Percentiles rank a stretch among this genome's conserved stretches.
Conservation (phyloP, 2,329 filamentous ascomycete species). For the Aureobasidium sp. region DNA sequence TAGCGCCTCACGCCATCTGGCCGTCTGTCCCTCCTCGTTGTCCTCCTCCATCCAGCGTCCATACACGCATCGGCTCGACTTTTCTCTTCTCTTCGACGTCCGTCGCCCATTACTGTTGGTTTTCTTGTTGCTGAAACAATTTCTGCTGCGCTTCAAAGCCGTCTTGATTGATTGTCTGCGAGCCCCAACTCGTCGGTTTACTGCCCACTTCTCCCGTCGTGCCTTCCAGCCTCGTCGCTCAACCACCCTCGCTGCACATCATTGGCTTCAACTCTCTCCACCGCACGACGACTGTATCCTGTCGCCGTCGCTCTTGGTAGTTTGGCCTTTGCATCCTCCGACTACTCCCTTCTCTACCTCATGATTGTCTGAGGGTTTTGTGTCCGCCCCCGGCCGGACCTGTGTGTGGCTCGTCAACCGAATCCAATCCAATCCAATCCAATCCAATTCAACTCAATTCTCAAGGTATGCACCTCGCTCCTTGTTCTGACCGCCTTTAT, state of each 20-base stretch:
- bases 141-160: background rate
- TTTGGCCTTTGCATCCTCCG: background rate
- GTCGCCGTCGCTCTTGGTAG: background rate
- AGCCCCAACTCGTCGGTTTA: background rate
- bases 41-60: slow-evolving; percentile 1
- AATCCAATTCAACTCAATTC: background rate
- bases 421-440: background rate
- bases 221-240: background rate
- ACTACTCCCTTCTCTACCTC: background rate
- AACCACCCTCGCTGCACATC: background rate
- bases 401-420: slow-evolving; percentile 10
- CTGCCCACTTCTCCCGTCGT: background rate
- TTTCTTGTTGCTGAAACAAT: background rate
- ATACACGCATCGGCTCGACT: background rate
- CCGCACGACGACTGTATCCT: background rate
- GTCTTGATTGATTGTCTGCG: slow-evolving; percentile 9
- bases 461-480: slow-evolving; percentile 5
- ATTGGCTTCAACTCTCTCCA: background rate
- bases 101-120: slow-evolving; percentile 3
- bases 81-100: slow-evolving; percentile 4
- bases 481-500: slow-evolving; percentile 1
- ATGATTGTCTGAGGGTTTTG: slow-evolving; percentile 7
- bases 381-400: slow-evolving; percentile 12
- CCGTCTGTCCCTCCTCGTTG: slow-evolving; percentile 4
- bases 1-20: slow-evolving; percentile 6